A percentile compares a stretch with the other conserved stretches of the same genome.
phyloP scores from a whole-genome alignment of 441 rosid species.

The Hura crepitans region DNA sequence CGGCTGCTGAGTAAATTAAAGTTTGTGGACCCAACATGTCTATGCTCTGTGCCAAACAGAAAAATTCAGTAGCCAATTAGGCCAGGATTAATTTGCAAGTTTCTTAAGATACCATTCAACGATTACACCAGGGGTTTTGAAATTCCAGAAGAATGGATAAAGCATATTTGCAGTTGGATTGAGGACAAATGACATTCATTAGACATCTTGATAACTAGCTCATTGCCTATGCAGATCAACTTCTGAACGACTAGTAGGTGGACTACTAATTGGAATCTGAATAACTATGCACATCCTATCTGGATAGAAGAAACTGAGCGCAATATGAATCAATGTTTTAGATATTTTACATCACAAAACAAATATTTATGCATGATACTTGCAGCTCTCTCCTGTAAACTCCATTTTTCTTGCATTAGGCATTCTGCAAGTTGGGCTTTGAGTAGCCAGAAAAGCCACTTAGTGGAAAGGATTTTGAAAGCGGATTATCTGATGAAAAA shows the following conservation, averaged over 20 bases:
- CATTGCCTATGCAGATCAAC: background rate
- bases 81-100: slow-evolving; percentile 5
- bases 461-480: background rate
- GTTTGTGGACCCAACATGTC: slow-evolving; percentile 74
- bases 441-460: background rate
- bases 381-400: background rate
- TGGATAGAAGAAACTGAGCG: background rate
- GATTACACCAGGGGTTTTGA: background rate
- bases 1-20: slow-evolving; percentile 68
- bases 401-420: slow-evolving; percentile 1
- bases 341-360: background rate
- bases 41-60: slow-evolving; percentile 47
- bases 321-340: background rate
- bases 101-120: slow-evolving; percentile 4
- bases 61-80: slow-evolving; percentile 11
- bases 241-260: background rate
- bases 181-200: background rate
- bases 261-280: background rate
- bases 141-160: background rate
- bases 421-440: slow-evolving; percentile 7
- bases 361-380: background rate
- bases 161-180: slow-evolving; percentile 12
- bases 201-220: background rate
- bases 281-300: background rate
- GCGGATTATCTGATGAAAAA: background rate